Evolutionary conservation across 2,329 filamentous ascomycete genomes (phyloP), one percentile per base, ranked within the genome.

Genomic region (Fusarium musae): DNA sequence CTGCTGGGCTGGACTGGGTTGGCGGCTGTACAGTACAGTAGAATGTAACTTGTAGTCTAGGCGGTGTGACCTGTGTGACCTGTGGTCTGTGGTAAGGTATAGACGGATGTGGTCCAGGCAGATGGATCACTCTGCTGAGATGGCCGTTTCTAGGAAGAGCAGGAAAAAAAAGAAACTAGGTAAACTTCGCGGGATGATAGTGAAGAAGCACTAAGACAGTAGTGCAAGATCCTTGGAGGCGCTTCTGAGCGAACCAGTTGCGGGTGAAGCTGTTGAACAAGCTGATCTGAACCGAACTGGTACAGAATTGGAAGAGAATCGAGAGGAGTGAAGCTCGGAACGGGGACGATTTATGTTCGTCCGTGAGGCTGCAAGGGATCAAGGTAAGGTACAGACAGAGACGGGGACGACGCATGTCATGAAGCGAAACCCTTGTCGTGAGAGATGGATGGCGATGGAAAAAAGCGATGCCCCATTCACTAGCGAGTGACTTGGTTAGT

Each of bases 341-440:
- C 66, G 69, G 66, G 60, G 70, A 69, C 68, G 73, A 77, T 77
- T 78, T 78, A 78, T 78, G 75, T 78, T 78, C 69, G 75, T 76
- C 74, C 74, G 77, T 77, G 77, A 78, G 77, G 71, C 74, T 76
- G 69, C 74, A 77, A 77, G 73, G 67, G 62, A 70, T 62, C n/a
- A 39, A 54, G 36, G 50, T 30, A 69, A 73, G 66, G 73, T 42
- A 67, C 63, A 59, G 64, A 65, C 56, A 59, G 64, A 65, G 40
- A 59, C 42, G 56, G 56, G 56, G 56, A 37, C 56, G 72, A 75
- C 69, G 77, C 75, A 78, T 75, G 74, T 76, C 73, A 75, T 75
- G 74, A 44, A 73, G 75, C 66, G 58, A 61, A 74, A 78, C 71
- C 77, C 77, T 75, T 53, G 73, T 64, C 68, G 62, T 67, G 73